Evolutionary conservation across 768 basidiomycete genomes (phyloP).

Genomic region (Brasilioporus rufonigricans): DNA sequence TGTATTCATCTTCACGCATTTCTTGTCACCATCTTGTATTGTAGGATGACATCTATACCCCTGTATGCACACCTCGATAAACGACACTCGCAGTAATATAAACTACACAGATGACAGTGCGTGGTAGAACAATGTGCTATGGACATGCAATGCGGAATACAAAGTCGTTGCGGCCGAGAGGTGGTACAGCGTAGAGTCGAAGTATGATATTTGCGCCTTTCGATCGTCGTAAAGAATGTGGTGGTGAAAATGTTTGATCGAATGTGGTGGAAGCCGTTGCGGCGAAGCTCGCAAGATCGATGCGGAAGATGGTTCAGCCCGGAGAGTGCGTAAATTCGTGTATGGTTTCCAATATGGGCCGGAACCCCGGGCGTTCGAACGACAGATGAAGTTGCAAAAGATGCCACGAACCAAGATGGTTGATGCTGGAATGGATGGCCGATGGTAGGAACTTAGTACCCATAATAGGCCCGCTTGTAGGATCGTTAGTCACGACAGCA

Average conservation of each 20-base stretch:
- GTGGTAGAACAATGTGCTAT: slow-evolving; percentile 23
- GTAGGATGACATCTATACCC: slow-evolving; percentile 18
- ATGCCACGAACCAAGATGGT: slow-evolving; percentile 30
- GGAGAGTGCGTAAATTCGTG: slow-evolving; percentile 22
- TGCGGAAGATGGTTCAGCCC: slow-evolving; percentile 27
- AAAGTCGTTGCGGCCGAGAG: slow-evolving; percentile 14
- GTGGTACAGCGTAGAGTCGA: slow-evolving; percentile 20
- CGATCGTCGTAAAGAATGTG: slow-evolving; percentile 24
- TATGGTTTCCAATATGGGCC: slow-evolving; percentile 22
- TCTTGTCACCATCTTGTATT: slow-evolving; percentile 22
- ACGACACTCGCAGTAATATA: slow-evolving; percentile 24
- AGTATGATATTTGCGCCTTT: slow-evolving; percentile 26
- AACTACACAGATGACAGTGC: slow-evolving; percentile 31
- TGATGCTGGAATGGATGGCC: slow-evolving; percentile 15
- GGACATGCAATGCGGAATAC: slow-evolving; percentile 24
- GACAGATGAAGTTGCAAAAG: slow-evolving; percentile 24
- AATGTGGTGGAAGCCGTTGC: slow-evolving; percentile 16
- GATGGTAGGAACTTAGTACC: slow-evolving; percentile 38
- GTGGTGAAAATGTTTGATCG: slow-evolving; percentile 24
- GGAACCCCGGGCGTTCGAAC: slow-evolving; percentile 15
- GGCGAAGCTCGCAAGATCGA: slow-evolving; percentile 30
- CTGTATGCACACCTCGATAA: slow-evolving; percentile 3
- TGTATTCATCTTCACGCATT: slow-evolving; percentile 14
- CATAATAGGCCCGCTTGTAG: slow-evolving; percentile 60
- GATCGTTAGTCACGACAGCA: slow-evolving; percentile 14